A percentile compares a stretch with the other conserved stretches of the same genome.
These are phyloP conservation scores for Magnolia changhungtana DNA, from an alignment of 164 flowering plant species.

Conservation along the genomic window DNA sequence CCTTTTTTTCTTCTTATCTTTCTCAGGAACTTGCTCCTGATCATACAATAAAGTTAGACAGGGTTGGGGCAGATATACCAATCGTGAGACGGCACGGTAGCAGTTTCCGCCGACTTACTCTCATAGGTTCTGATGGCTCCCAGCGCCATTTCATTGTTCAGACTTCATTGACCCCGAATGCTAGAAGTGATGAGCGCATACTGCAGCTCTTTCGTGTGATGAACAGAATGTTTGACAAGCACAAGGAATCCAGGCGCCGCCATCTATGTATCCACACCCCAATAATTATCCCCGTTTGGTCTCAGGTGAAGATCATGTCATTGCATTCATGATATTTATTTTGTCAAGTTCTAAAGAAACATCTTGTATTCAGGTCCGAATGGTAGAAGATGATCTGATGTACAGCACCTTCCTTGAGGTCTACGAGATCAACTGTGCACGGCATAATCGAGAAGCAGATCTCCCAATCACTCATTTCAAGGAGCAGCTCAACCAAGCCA, in stretches of 20 bases:
- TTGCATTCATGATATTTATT: not conserved
- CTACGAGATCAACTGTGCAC: constrained; percentile 94
- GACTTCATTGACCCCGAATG: constrained; percentile 96
- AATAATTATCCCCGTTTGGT: constrained; percentile 98
- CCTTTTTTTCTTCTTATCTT: not conserved
- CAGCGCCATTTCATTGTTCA: constrained; percentile 97
- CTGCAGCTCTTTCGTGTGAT: constrained; percentile 95
- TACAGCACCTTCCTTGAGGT: constrained; percentile 98
- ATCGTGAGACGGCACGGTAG: constrained; percentile 98
- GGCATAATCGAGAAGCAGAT: constrained; percentile 91
- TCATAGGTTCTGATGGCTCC: constrained; percentile 98
- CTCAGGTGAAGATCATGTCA: constrained; percentile 62
- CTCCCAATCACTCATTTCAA: constrained; percentile 91
- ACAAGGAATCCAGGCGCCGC: not conserved
- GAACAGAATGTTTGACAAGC: constrained; percentile 92
- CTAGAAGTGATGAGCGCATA: constrained; percentile 96
- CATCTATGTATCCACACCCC: constrained; percentile 68
- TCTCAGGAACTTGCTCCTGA: constrained; percentile 96
- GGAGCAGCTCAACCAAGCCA: constrained; percentile 92
- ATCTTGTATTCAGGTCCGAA: constrained; percentile 61
- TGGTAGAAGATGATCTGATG: constrained; percentile 99
- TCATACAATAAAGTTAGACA: constrained; percentile 92
- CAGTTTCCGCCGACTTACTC: constrained; percentile 90
- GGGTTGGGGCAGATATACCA: constrained; percentile 96
- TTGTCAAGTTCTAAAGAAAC: not conserved